Evolutionary conservation across 306 rosid species (phyloP).

Genomic region (Canavalia ensiformis): DNA sequence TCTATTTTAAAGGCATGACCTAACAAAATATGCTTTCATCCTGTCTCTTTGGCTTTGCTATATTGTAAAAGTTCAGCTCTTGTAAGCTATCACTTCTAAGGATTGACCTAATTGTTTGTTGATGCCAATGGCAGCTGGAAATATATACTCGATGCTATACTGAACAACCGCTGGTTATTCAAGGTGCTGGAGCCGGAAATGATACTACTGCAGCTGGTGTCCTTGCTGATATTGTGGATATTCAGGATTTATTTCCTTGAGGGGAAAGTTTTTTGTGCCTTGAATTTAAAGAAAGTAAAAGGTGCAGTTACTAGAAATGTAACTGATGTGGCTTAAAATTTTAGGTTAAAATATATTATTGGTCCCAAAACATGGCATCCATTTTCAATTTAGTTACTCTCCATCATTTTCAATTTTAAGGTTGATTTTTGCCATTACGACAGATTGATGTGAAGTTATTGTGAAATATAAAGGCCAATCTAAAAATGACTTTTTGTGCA

Average conservation of each 20-base stretch:
- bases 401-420: too few species aligned
- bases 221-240: constrained; percentile 90
- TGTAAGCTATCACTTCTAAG: neutral
- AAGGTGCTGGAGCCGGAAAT: constrained; percentile 99
- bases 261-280: neutral
- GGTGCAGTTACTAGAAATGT: constrained; percentile 16
- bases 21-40: neutral
- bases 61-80: neutral
- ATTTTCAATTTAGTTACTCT: neutral
- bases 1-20: neutral
- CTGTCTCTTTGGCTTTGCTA: constrained; percentile 11
- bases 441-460: too few species aligned
- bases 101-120: constrained; percentile 18
- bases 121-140: constrained; percentile 76
- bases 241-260: constrained; percentile 79
- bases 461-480: too few species aligned
- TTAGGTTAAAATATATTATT: neutral
- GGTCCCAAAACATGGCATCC: neutral
- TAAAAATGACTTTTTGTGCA: too few species aligned
- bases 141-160: constrained; percentile 79
- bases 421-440: too few species aligned
- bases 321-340: neutral
- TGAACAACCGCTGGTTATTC: constrained; percentile 85
- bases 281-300: constrained; percentile 19
- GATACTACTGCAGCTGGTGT: constrained; percentile 98